Evolutionary conservation across 2,329 filamentous ascomycete species (phyloP).

Genomic region (Pestalotiopsis sp.): DNA sequence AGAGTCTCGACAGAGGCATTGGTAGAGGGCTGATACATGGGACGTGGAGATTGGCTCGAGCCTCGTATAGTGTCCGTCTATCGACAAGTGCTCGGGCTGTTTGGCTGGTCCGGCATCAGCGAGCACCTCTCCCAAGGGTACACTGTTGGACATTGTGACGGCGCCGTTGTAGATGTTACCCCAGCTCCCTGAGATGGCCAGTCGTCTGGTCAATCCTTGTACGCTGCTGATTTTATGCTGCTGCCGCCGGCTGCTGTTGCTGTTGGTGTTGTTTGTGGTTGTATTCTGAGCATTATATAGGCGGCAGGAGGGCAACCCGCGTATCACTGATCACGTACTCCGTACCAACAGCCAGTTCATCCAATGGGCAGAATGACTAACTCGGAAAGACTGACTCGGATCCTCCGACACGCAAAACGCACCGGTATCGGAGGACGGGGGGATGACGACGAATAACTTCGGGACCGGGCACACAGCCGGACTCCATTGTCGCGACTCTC

Average conservation of each 20-base stretch:
- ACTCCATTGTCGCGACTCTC: not conserved
- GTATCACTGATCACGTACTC: too few relatives aligned
- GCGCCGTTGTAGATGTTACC: not conserved
- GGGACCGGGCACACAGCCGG: too few relatives aligned
- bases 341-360: too few relatives aligned
- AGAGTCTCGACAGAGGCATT: conserved; percentile 4
- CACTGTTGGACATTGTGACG: not conserved
- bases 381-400: not conserved
- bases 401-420: not conserved
- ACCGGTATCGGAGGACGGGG: not conserved
- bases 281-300: too few relatives aligned
- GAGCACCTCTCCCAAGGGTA: conserved; percentile 4
- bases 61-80: not conserved
- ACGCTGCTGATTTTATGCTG: too few relatives aligned
- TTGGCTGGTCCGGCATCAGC: conserved; percentile 5
- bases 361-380: not conserved
- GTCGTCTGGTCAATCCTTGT: too few relatives aligned
- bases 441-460: too few relatives aligned
- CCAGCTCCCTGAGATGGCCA: too few relatives aligned
- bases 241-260: too few relatives aligned
- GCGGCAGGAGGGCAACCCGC: too few relatives aligned
- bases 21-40: conserved; percentile 9
- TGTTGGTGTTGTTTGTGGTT: too few relatives aligned
- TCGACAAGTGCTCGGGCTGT: not conserved
- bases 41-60: conserved; percentile 2